Base-by-base conservation (phyloP, 2,329 filamentous ascomycete species). In the Neofusicoccum parvum region DNA sequence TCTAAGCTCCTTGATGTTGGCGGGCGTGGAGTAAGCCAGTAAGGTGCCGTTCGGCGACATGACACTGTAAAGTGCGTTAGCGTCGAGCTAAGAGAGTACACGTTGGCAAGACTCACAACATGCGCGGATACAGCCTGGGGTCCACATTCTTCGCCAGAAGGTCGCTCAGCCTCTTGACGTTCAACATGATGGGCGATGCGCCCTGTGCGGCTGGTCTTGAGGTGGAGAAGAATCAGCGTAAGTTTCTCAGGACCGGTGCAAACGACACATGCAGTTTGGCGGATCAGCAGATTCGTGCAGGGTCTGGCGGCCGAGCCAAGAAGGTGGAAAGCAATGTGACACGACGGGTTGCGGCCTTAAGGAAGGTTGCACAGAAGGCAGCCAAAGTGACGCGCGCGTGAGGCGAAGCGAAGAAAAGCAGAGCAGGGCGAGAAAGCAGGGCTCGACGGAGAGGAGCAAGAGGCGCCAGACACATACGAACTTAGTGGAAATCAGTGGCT, bases 21-120 rank as follows among this genome's bases (percentile, higher is more conserved):
- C 76, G 12, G 81, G 81, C 23, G 79, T 79, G 17, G 78, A 82
- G 70, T 83, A 82, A 49, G 82, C 81, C 59, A 84, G 74, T 20
- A 84, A 72, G 2, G 81, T 83, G 67, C 81, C 82, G 69, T 83
- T 83, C 23, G 80, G 80, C 36, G 82, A 83, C 79, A 83, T 84
- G 64, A 83, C 72, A 67, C 79, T 81, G 62, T 12, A 34, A 15
- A 39, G 34, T 48, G 14, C 12, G 34, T 41, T 39, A 36, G 53
- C 36, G 41, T 32, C 45, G 43, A 41, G 39, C 41, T 64, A 27
- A 37, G 17, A 39, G 39, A 43, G 58, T n/a, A 49, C 43, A 65
- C 36, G 64, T 11, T 46, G 50, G 20, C 11, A 49, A 15, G 2
- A 73, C 75, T 72, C 71, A 77, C 74, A 78, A 80, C 74, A 79